Percentiles rank a stretch among this genome's conserved stretches.
Conservation (phyloP, 306 rosid genomes). For the Coriaria nepalensis region DNA sequence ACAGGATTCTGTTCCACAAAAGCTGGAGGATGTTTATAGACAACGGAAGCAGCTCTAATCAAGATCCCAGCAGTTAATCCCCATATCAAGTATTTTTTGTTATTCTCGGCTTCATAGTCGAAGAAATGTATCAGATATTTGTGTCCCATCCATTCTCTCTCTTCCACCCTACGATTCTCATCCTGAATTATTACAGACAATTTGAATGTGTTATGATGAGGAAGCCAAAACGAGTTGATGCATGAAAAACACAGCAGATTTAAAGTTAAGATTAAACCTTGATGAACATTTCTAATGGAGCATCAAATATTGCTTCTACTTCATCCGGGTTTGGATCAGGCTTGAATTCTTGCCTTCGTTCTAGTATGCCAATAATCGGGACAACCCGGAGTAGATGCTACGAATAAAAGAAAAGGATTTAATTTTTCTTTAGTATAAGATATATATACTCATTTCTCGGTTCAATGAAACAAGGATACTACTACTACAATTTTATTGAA, state of each 20-base stretch:
- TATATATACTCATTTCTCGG: no score
- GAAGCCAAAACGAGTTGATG: no score
- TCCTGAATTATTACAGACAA: constrained; percentile 37
- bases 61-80: constrained; percentile 93
- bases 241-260: no score
- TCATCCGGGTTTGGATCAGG: constrained; percentile 67
- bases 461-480: no score
- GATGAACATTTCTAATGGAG: constrained; percentile 90
- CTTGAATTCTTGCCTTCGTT: constrained; percentile 59
- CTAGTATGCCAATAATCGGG: constrained; percentile 76
- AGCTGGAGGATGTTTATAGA: constrained; percentile 59
- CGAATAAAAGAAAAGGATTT: constrained; percentile 12
- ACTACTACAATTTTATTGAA: no score
- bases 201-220: constrained; percentile 1
- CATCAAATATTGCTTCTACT: constrained; percentile 83
- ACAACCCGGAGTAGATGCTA: constrained; percentile 85
- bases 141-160: constrained; percentile 88
- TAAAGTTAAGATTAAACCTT: constrained; percentile 47
- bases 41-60: constrained; percentile 82
- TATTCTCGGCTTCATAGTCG: constrained; percentile 41
- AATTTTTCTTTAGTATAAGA: no score
- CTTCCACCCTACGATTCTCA: constrained; percentile 60
- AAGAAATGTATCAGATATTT: constrained; percentile 70
- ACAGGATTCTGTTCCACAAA: constrained; percentile 75
- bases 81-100: constrained; percentile 68